Conservation (phyloP, 495 filamentous ascomycete genomes). For the Lepraria neglecta region DNA sequence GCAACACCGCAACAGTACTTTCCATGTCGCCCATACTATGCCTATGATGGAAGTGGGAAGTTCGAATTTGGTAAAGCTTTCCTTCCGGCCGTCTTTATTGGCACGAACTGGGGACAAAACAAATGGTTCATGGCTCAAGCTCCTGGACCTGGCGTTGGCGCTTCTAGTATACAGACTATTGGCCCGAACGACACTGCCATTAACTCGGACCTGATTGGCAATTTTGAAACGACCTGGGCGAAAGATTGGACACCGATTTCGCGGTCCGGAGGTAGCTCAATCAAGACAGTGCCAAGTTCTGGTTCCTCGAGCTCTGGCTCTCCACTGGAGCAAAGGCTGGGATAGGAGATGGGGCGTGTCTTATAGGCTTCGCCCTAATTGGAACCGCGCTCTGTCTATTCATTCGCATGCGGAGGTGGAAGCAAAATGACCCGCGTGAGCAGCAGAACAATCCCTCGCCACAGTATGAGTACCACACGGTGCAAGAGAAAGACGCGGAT, state of each 20-base stretch:
- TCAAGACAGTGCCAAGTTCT: not conserved
- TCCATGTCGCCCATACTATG: slow-evolving; percentile 39
- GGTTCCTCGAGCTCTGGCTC: not conserved
- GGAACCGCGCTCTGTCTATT: not conserved
- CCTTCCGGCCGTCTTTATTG: slow-evolving; percentile 51
- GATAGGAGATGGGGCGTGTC: not conserved
- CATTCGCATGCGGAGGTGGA: not conserved
- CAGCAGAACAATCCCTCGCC: not conserved
- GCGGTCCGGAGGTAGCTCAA: not conserved
- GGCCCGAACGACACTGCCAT: slow-evolving; percentile 22
- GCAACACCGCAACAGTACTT: slow-evolving; percentile 43
- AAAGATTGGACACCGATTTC: slow-evolving; percentile 33
- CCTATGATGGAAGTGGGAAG: slow-evolving; percentile 12
- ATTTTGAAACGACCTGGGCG: slow-evolving; percentile 37
- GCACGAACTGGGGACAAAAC: slow-evolving; percentile 42
- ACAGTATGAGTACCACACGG: not conserved
- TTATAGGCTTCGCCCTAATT: slow-evolving; percentile 1
- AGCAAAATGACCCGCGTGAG: not conserved
- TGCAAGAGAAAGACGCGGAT: not conserved
- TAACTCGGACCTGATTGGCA: slow-evolving; percentile 25
- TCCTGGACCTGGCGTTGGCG: slow-evolving; percentile 36
- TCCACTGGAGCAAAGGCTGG: slow-evolving; percentile 1
- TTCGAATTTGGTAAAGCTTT: slow-evolving; percentile 49
- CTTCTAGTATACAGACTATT: slow-evolving; percentile 19
- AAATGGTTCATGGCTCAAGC: slow-evolving; percentile 48